Evolutionary conservation across 2,329 filamentous ascomycete species (phyloP).

Genomic region (Exophiala viscosa): DNA sequence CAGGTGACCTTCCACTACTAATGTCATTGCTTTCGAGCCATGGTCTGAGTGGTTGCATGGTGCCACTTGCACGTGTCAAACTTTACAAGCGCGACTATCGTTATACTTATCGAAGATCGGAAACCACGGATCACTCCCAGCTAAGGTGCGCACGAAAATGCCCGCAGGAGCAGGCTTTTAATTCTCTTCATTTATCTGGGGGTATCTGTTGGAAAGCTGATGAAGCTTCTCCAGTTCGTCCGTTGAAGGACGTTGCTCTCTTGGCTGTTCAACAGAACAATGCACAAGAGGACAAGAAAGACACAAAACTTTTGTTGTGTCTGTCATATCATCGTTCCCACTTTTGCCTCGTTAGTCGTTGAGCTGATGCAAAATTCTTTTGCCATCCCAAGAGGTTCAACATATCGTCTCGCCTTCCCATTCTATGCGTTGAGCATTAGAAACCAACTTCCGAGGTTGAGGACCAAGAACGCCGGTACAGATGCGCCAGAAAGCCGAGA

Average conservation of each 20-base stretch:
- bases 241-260: conserved; percentile 25
- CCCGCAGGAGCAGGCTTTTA: background rate
- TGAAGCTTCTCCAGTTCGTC: conserved; percentile 25
- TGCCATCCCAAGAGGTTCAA: conserved; percentile 1
- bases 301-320: conserved; percentile 7
- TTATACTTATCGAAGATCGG: no score
- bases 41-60: no score
- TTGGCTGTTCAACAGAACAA: background rate
- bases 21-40: no score
- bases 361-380: conserved; percentile 7
- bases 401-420: conserved; percentile 4
- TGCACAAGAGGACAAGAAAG: background rate
- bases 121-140: no score
- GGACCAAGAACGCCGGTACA: conserved; percentile 14
- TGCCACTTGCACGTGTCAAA: no score
- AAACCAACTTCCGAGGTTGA: conserved; percentile 10
- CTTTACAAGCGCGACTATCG: no score
- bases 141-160: no score
- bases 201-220: conserved; percentile 22
- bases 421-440: conserved; percentile 30
- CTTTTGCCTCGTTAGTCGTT: conserved; percentile 15
- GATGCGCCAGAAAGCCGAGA: conserved; percentile 8
- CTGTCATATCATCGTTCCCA: conserved; percentile 7
- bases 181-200: conserved; percentile 18
- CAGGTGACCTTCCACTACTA: background rate